Evolutionary conservation across 257 asterid genomes (phyloP).

Genomic region (Cynanchum wilfordii): DNA sequence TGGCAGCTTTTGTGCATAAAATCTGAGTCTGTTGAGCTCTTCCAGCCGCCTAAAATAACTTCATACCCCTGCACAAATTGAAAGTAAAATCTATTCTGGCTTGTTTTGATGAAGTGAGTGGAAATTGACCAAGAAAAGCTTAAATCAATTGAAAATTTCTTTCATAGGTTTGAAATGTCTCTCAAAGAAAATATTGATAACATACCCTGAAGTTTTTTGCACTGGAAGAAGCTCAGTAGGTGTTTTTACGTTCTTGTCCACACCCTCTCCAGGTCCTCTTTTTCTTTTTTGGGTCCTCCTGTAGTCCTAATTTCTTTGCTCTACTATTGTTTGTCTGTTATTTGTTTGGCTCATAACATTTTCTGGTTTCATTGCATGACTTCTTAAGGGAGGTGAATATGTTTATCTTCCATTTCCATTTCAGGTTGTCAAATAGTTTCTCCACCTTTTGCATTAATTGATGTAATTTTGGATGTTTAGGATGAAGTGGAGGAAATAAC

Average conservation of each 20-base stretch:
- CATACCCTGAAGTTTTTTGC: not conserved
- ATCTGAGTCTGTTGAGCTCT: not conserved
- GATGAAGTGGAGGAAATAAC: constrained; percentile 90
- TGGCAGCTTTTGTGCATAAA: not conserved
- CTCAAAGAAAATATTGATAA: not conserved
- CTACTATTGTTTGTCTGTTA: not conserved
- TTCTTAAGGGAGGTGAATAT: not conserved
- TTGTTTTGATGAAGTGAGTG: not conserved
- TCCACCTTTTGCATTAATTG: not conserved
- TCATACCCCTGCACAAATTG: not conserved
- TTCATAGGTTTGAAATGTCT: not conserved
- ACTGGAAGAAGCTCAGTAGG: not conserved
- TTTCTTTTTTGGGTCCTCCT: not conserved
- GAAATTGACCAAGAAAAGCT: not conserved
- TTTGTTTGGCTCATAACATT: not conserved
- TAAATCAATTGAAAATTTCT: not conserved
- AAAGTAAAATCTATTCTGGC: not conserved
- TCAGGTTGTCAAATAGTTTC: not conserved
- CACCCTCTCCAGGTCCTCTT: not conserved
- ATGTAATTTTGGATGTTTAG: constrained; percentile 29
- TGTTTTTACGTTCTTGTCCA: not conserved
- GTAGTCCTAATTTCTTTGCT: not conserved
- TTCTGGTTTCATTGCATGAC: not conserved
- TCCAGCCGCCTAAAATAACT: not conserved
- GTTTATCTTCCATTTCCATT: not conserved